Evolutionary conservation across 2,329 filamentous ascomycete species (phyloP), one percentile per base, ranked within the genome.

Genomic region (Exophiala bonariae): DNA sequence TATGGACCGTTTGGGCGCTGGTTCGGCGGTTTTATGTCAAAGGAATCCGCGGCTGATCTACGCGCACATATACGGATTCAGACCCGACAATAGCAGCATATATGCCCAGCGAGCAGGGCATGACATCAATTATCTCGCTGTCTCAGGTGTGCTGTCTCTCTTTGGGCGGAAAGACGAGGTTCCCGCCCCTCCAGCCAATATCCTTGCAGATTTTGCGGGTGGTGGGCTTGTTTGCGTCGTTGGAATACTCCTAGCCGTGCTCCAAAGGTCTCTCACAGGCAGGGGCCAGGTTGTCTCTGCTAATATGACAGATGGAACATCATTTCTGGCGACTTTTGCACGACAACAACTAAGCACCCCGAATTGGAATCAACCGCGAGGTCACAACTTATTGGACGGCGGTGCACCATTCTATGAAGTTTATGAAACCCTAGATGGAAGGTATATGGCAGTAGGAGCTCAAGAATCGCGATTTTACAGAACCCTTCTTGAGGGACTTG

Each of bases 81-180:
- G 92, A 13, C 77, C 90, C 22, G 89, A 95, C 67, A 91, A 91
- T 0, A 83, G 81, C 59, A 26, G 23, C 11, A 26, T 26, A 6
- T 96, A 96, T 68, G 80, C 79, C 34, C 70, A 78, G 59, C 96
- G 95, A 89, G 90, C 91, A 0, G 91, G 91, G 32, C 91, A 96
- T 64, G 91, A 96, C 66, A 95, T 96, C 66, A 96, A 97, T 64
- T 97, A 96, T 67, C 84, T 97, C 38, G 88, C 90, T 38, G 88
- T 96, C 0, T 86, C 85, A 0, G 92, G 92, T 1, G 85, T 86
- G 1, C 70, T 97, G 19, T 78, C 78, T 1, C 73, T 96, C 66
- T 78, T 97, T 3, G 54, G 54, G 18, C 75, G 87, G 0, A 72
- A 73, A 20, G 79, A 76, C 17, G 80, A 85, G 62, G 82, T 80